phyloP scores from a whole-genome alignment of 768 basidiomycete genomes.

The Tricholoma terreum region DNA sequence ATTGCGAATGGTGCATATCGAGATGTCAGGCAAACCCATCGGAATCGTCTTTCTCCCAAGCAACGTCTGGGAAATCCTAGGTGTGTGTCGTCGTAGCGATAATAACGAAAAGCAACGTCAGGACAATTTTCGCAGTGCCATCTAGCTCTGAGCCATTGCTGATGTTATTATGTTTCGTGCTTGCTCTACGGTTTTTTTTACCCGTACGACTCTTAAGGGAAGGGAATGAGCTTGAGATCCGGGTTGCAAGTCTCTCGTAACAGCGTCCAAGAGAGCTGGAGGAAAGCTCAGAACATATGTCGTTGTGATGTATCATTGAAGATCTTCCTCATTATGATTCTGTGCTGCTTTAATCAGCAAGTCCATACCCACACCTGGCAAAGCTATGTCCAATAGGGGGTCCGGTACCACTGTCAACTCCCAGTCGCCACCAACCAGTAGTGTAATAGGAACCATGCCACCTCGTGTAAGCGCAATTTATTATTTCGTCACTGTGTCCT shows the following conservation, averaged over 20 bases:
- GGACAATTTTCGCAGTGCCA: background rate
- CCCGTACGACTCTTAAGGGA: background rate
- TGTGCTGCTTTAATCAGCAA: conserved; percentile 25
- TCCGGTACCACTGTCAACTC: conserved; percentile 48
- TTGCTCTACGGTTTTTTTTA: background rate
- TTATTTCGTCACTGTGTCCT: background rate
- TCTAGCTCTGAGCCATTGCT: conserved; percentile 2
- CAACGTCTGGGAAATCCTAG: conserved; percentile 41
- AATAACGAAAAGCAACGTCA: conserved; percentile 27
- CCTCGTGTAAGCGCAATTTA: conserved; percentile 16
- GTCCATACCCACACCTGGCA: conserved; percentile 58
- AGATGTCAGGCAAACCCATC: background rate
- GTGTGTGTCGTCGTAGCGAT: conserved; percentile 41
- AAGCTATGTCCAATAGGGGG: conserved; percentile 52
- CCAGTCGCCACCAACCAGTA: conserved; percentile 69
- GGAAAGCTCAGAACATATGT: too few species aligned
- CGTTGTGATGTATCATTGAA: too few species aligned
- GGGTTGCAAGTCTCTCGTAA: too few species aligned
- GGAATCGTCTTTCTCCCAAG: background rate
- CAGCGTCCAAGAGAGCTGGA: too few species aligned
- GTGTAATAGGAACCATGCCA: conserved; percentile 56
- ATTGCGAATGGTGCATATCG: background rate
- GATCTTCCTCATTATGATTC: too few species aligned
- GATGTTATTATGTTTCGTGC: background rate
- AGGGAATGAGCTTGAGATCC: too few species aligned